Base-by-base conservation (phyloP, 2,329 filamentous ascomycete species). In the Mariannaea sp. region DNA sequence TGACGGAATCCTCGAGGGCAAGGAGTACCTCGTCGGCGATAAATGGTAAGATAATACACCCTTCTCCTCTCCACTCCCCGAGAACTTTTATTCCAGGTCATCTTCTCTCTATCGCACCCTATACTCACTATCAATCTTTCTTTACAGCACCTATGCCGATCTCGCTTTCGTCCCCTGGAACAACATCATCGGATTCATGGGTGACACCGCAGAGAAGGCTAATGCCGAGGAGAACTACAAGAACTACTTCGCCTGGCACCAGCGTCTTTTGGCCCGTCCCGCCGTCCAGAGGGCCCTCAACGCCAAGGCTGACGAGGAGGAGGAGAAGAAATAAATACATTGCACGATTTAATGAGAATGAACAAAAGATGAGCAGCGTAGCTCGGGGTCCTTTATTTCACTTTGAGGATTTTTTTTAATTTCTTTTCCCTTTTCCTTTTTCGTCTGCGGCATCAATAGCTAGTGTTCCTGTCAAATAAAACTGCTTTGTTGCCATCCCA, bases 1-100 rank as follows among this genome's bases (percentile, higher is more conserved):
- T 7, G 60, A 72, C 38, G 61, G 46, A 4, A 63, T 69, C 35
- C 65, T 73, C 10, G 59, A 70, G 56, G 70, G 60, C 16, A 71
- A 69, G 55, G 32, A 74, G 40, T 72, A 69, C 29, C 69, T 73
- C 19, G 66, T 72, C 8, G 70, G 68, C n/a, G 59, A 69, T 40
- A 72, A 71, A 43, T 61, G 59, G 70, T 71, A 61, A 52, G 67
- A 58, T 14, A 24, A n/a, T 7, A 4, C 7, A 20, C 9, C 27
- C 36, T 12, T 10, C 5, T 2, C 24, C 35, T 8, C 2, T 12
- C 10, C 22, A 35, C 26, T 17, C 42, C 22, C 27, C n/a, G n/a
- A n/a, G n/a, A n/a, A n/a, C n/a, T n/a, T n/a, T n/a, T n/a, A n/a
- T n/a, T n/a, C n/a, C n/a, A n/a, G n/a, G n/a, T n/a, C n/a, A n/a